Evolutionary conservation across 2,329 filamentous ascomycete genomes (phyloP).

Genomic region (Pestalotiopsis sp.): DNA sequence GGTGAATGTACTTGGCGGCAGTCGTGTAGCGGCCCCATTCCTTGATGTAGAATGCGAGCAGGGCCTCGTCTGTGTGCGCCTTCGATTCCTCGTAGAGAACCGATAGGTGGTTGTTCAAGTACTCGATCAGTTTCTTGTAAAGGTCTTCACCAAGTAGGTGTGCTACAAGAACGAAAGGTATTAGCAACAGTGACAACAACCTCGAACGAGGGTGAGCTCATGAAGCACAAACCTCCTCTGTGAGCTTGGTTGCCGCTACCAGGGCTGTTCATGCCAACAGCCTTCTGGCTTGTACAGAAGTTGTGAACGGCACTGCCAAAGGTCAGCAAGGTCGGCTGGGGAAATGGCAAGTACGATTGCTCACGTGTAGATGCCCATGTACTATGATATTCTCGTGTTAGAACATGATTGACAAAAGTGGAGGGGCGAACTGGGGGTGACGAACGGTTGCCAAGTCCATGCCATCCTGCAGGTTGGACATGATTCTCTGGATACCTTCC

Average conservation of each 20-base stretch:
- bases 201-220: background rate
- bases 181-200: background rate
- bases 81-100: constrained; percentile 71
- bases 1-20: constrained; percentile 95
- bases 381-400: constrained; percentile 44
- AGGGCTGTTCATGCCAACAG: constrained; percentile 57
- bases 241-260: constrained; percentile 54
- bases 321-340: constrained; percentile 35
- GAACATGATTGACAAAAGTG: background rate
- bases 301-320: constrained; percentile 81
- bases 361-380: constrained; percentile 96
- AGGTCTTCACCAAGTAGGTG: constrained; percentile 95
- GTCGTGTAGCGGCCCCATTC: constrained; percentile 97
- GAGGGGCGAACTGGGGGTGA: constrained; percentile 9
- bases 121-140: constrained; percentile 86
- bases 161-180: constrained; percentile 51
- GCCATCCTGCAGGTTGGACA: constrained; percentile 87
- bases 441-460: constrained; percentile 87
- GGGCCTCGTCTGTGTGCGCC: constrained; percentile 82
- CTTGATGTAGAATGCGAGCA: constrained; percentile 90
- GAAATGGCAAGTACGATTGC: constrained; percentile 14
- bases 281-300: constrained; percentile 98
- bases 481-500: constrained; percentile 85
- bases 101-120: constrained; percentile 77
- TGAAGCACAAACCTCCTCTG: constrained; percentile 61